These are phyloP conservation scores for Magnaporthales sp. DNA, from an alignment of 2,329 filamentous ascomycete species.

Conservation along the genomic window DNA sequence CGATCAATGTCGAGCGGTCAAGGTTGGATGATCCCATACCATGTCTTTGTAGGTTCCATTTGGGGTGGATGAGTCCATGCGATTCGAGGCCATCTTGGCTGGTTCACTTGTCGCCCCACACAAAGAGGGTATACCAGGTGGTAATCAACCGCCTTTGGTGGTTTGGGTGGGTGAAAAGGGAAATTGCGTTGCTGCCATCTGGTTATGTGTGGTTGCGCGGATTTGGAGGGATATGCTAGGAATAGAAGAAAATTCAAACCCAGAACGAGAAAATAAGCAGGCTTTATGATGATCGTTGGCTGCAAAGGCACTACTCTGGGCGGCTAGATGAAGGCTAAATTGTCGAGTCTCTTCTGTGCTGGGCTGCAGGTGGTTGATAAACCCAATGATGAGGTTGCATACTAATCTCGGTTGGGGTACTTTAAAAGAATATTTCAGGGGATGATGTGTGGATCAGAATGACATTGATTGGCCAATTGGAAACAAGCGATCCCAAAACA, in stretches of 20 bases:
- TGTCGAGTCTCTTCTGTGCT: background rate
- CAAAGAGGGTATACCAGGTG: background rate
- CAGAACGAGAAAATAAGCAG: background rate
- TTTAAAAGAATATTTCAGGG: background rate
- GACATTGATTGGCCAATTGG: background rate
- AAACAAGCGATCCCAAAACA: background rate
- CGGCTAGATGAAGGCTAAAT: background rate
- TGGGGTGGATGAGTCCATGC: background rate
- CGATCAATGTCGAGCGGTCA: background rate
- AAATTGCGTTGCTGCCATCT: background rate
- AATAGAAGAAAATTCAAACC: background rate
- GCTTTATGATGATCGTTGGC: no score
- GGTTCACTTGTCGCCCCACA: background rate
- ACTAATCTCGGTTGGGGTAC: background rate
- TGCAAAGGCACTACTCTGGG: background rate
- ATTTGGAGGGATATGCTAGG: background rate
- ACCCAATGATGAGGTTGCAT: background rate
- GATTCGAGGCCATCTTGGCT: background rate
- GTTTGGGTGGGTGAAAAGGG: background rate
- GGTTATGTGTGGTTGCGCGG: background rate
- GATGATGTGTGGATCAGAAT: background rate
- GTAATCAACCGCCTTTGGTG: background rate
- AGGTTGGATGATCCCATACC: no score
- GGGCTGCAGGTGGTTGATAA: background rate
- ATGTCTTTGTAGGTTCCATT: background rate